Percentiles rank a stretch among this genome's conserved stretches.
phyloP scores from a whole-genome alignment of 2,329 filamentous ascomycete species.

The Penicillium hesseltinei region DNA sequence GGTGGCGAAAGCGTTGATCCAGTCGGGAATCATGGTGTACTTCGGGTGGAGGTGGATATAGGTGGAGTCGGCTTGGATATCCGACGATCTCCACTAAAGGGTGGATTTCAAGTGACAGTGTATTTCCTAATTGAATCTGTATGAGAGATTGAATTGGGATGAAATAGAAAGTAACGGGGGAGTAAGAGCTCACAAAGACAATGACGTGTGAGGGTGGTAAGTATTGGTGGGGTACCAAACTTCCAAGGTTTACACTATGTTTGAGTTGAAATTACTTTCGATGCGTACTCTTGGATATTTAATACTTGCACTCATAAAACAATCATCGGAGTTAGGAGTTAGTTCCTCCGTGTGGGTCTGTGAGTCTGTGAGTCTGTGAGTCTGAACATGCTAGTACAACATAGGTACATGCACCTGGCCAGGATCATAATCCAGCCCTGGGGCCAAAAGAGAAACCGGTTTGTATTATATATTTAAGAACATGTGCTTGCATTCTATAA shows the following conservation, averaged over 20 bases:
- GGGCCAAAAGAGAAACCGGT: neutral
- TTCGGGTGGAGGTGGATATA: slow-evolving; percentile 3
- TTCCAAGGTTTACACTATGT: neutral
- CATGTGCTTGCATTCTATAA: neutral
- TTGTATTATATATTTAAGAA: too few relatives aligned
- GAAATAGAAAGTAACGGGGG: neutral
- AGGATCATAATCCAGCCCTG: neutral
- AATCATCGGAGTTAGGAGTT: too few relatives aligned
- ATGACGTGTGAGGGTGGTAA: neutral
- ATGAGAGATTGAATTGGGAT: neutral
- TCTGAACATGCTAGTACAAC: neutral
- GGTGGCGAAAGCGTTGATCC: slow-evolving; percentile 57
- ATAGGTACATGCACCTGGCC: neutral
- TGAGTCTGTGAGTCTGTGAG: neutral
- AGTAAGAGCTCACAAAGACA: neutral
- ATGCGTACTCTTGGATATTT: neutral
- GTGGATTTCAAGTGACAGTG: neutral
- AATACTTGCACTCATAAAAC: neutral
- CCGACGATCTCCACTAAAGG: neutral
- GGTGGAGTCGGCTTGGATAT: slow-evolving; percentile 3
- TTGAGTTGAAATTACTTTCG: neutral
- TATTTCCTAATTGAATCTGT: neutral
- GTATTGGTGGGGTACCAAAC: neutral
- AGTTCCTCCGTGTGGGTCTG: neutral
- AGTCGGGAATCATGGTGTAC: slow-evolving; percentile 52